A percentile compares a stretch with the other conserved stretches of the same genome.
Conservation (phyloP, 805 yeast genomes). For the Metschnikowia picachoensis region DNA sequence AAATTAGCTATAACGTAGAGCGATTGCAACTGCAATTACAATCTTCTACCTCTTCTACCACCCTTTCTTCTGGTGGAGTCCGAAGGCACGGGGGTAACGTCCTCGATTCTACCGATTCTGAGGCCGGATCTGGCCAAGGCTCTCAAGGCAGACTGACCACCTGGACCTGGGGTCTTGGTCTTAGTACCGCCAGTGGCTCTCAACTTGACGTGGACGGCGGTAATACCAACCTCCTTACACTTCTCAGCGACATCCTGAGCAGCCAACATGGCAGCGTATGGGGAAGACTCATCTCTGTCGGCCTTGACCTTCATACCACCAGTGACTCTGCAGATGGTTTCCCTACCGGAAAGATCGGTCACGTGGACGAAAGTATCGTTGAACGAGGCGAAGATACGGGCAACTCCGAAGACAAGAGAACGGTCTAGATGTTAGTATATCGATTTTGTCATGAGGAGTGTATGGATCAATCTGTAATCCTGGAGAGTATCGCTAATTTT, state of each 20-base stretch:
- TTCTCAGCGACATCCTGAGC: constrained; percentile 99
- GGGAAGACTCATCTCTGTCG: constrained; percentile 99
- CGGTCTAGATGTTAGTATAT: constrained; percentile 46
- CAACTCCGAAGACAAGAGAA: constrained; percentile 99
- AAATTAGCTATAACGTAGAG: too few relatives aligned
- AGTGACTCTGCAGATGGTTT: constrained; percentile 99
- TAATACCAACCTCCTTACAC: constrained; percentile 99
- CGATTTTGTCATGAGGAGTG: neutral
- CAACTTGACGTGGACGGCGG: constrained; percentile 98
- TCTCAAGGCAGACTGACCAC: constrained; percentile 99
- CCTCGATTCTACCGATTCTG: constrained; percentile 99
- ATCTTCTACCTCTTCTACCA: constrained; percentile 99
- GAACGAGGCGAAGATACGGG: constrained; percentile 99
- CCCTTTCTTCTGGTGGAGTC: constrained; percentile 99
- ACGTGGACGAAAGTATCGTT: constrained; percentile 99
- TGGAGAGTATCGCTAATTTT: neutral
- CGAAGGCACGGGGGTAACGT: constrained; percentile 99
- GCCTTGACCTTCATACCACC: constrained; percentile 99
- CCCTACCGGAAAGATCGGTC: constrained; percentile 99
- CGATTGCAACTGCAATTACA: constrained; percentile 34
- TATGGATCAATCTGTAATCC: neutral
- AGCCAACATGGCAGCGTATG: constrained; percentile 99
- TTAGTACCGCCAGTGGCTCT: constrained; percentile 99
- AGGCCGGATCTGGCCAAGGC: constrained; percentile 99
- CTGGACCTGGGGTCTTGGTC: constrained; percentile 99